Evolutionary conservation across 495 filamentous ascomycete genomes (phyloP).

Genomic region (Pyronema omphalodes): DNA sequence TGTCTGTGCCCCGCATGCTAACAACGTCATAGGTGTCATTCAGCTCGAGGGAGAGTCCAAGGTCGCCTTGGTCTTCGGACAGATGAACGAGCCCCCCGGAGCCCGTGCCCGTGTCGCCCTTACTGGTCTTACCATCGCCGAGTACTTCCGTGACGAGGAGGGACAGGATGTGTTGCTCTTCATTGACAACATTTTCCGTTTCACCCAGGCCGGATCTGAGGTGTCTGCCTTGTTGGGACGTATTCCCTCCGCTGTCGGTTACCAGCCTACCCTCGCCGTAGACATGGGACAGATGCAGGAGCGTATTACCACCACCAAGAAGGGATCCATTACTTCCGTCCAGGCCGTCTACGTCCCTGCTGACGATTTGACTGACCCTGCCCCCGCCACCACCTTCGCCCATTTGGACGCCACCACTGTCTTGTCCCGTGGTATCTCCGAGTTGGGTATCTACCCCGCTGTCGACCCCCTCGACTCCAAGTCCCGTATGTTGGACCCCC

Average conservation of each 20-base stretch:
- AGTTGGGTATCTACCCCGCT: constrained; percentile 99
- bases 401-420: constrained; percentile 99
- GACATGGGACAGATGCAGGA: constrained; percentile 99
- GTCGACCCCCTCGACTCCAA: constrained; percentile 99
- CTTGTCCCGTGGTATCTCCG: constrained; percentile 98
- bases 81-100: constrained; percentile 99
- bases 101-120: constrained; percentile 99
- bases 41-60: constrained; percentile 98
- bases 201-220: constrained; percentile 99
- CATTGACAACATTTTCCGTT: constrained; percentile 99
- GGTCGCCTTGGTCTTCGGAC: constrained; percentile 97
- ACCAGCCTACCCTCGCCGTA: constrained; percentile 98
- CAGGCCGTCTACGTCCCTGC: constrained; percentile 99
- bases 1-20: neutral
- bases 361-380: constrained; percentile 99
- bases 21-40: constrained; percentile 48
- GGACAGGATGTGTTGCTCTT: constrained; percentile 59
- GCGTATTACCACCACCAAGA: constrained; percentile 98
- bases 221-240: constrained; percentile 98
- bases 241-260: constrained; percentile 99
- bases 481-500: constrained; percentile 98
- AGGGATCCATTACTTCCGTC: constrained; percentile 99
- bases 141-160: constrained; percentile 95
- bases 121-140: constrained; percentile 77
- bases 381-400: constrained; percentile 97